These are phyloP conservation scores for Chlorella variabilis DNA, from an alignment of 163 green algal genomes.

Conservation along the genomic window DNA sequence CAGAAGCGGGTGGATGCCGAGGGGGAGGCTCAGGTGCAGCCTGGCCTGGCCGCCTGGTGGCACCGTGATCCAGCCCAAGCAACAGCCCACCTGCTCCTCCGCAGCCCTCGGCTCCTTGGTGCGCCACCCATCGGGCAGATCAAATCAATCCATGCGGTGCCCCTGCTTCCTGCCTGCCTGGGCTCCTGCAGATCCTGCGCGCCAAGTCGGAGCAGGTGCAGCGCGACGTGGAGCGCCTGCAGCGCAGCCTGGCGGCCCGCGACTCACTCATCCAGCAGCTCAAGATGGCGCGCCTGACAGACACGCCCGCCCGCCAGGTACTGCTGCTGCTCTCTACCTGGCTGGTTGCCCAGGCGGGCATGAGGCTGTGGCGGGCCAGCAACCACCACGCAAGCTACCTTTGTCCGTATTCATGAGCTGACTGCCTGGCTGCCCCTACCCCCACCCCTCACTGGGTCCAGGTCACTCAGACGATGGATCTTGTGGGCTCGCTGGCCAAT, in stretches of 20 bases:
- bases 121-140: too few species aligned
- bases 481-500: conserved; percentile 27
- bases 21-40: conserved; percentile 21
- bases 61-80: too few species aligned
- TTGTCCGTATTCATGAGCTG: neutral
- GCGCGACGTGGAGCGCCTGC: conserved; percentile 33
- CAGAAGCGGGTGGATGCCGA: conserved; percentile 17
- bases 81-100: too few species aligned
- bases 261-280: conserved; percentile 37
- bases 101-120: too few species aligned
- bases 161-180: too few species aligned
- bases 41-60: too few species aligned
- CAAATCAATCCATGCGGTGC: too few species aligned
- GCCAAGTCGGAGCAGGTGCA: conserved; percentile 25
- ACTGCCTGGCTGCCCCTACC: neutral
- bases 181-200: conserved; percentile 13
- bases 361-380: neutral
- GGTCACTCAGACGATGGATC: conserved; percentile 27
- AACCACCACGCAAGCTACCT: neutral
- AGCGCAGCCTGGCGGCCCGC: conserved; percentile 25
- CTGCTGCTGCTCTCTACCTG: neutral
- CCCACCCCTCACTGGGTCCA: neutral
- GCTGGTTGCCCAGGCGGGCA: neutral
- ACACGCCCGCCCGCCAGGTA: conserved; percentile 13
- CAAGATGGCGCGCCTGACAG: neutral